Conservation (phyloP, 78 protist species). For the Chrysochromulina parva region DNA sequence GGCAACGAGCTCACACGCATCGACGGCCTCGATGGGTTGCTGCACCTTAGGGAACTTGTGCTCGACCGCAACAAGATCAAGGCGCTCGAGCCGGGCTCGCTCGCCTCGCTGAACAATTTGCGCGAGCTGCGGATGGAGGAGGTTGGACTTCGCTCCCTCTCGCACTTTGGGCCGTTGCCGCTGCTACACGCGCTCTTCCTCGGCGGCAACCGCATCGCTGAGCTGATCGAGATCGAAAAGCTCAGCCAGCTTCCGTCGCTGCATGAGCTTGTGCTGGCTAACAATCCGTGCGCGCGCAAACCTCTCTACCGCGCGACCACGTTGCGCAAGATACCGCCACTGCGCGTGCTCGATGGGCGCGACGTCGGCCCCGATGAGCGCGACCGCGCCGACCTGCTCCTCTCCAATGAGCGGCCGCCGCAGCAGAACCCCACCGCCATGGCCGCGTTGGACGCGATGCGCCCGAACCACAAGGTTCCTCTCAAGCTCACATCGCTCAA, state of each 20-base stretch:
- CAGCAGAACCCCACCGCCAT: not conserved
- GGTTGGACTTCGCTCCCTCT: constrained; percentile 48
- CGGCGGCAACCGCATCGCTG: constrained; percentile 55
- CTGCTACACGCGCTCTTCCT: not conserved
- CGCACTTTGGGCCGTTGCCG: not conserved
- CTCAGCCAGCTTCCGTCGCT: not conserved
- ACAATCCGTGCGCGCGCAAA: constrained; percentile 49
- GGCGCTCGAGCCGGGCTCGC: not conserved
- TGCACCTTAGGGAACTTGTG: constrained; percentile 44
- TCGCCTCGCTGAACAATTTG: not conserved
- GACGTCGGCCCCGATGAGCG: constrained; percentile 56
- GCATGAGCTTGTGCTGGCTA: not conserved
- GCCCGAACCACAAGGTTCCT: not conserved
- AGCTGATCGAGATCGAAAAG: constrained; percentile 51
- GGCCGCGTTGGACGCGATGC: not conserved
- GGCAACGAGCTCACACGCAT: constrained; percentile 47
- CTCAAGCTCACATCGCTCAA: not conserved
- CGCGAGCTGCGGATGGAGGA: constrained; percentile 50
- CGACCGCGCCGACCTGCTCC: constrained; percentile 31
- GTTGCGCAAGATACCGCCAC: constrained; percentile 6
- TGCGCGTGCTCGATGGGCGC: constrained; percentile 35
- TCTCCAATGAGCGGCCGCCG: not conserved
- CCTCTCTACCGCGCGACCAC: constrained; percentile 52
- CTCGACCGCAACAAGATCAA: constrained; percentile 49
- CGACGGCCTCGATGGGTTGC: not conserved